Conservation (phyloP, 2,329 filamentous ascomycete genomes). For the Penicillium brasilianum region DNA sequence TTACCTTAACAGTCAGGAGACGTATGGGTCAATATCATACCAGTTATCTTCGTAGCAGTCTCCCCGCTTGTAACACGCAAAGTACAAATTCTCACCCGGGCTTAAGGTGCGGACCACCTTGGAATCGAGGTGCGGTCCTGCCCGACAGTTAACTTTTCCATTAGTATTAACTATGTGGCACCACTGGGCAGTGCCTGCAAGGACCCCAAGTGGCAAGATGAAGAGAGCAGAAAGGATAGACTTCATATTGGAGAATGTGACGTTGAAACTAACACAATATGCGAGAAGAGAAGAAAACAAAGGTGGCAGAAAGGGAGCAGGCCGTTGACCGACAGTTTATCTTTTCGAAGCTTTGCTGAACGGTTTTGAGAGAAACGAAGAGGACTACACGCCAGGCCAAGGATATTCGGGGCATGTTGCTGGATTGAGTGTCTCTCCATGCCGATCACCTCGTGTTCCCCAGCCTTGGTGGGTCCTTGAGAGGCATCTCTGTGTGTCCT, state of each 20-base stretch:
- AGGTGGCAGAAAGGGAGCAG: not conserved
- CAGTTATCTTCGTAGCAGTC: constrained; percentile 2
- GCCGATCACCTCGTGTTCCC: too few species aligned
- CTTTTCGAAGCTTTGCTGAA: not conserved
- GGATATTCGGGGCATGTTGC: too few species aligned
- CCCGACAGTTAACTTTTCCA: not conserved
- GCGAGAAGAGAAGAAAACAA: not conserved
- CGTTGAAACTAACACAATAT: not conserved
- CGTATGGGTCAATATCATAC: not conserved
- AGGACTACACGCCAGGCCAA: too few species aligned
- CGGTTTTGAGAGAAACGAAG: not conserved
- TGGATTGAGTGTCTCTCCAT: too few species aligned
- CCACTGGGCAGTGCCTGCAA: not conserved
- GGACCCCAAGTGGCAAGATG: not conserved
- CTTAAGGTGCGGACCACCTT: not conserved
- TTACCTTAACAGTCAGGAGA: not conserved
- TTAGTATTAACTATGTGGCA: not conserved
- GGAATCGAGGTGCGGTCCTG: not conserved
- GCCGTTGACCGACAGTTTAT: not conserved
- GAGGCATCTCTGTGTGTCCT: too few species aligned
- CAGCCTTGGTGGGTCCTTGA: too few species aligned
- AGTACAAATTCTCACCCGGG: not conserved
- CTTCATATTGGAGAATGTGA: not conserved
- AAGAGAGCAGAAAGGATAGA: not conserved
- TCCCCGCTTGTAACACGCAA: not conserved